Evolutionary conservation across 441 rosid genomes (phyloP), one percentile per base, ranked within the genome.

Genomic region (Pelargonium exstipulatum): DNA sequence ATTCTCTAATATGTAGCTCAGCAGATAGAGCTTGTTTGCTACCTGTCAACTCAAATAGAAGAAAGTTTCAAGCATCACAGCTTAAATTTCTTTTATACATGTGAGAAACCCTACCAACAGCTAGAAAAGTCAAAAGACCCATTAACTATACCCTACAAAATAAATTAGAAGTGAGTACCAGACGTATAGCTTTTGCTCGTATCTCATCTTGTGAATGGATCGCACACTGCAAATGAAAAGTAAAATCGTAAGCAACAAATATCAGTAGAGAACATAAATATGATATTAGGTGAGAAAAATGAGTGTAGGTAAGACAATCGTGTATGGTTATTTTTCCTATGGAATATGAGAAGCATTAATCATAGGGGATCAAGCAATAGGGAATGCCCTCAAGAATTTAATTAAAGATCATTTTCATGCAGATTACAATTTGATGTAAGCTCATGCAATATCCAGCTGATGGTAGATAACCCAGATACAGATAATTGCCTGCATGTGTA

Each of bases 151-250:
- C 66, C 48, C 58, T 61, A 65, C 70, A 45, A 63, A 48, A 37
- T 73, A 53, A 60, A 9, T 55, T 65, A 22, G 75, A 65, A 49
- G 29, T 26, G 24, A 69, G 73, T 92, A 96, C 99, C 91, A 96
- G 91, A 71, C 97, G 88, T 73, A 93, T 93, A 77, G 99, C 94
- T 83, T 91, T 96, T 69, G 91, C 88, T 73, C 99, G 90, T 72
- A 93, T 84, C 60, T 86, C 97, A 78, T 96, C 97, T 86, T 96
- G 96, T 74, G 90, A 83, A 83, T 96, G 97, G 77, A 88, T 85
- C 79, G 99, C 87, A 86, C 97, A 96, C 99, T 96, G 97, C 78
- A 76, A 84, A 35, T 66, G 82, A 66, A 42, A 74, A 71, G 22
- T 2, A 8, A 46, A 26, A 24, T 24, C 40, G 12, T 26, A 1